phyloP scores from a whole-genome alignment of 225 moss, liverwort and hornwort genomes.

The Physcomitrium patens region DNA sequence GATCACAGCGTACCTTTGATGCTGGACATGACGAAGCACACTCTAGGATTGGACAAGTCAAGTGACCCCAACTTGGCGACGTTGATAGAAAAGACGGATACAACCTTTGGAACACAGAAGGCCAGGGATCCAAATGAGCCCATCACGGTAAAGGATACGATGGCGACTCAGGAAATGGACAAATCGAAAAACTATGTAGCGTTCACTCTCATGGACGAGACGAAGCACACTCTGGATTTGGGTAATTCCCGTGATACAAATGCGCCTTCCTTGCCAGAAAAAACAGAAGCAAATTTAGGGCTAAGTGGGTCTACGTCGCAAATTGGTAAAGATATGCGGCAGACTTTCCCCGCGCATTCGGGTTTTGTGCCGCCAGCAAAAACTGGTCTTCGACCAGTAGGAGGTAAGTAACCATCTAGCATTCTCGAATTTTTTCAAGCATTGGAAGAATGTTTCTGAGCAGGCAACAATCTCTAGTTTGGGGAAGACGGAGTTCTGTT shows the following conservation, averaged over 20 bases:
- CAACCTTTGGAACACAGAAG: not conserved
- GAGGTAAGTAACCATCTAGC: constrained; percentile 18
- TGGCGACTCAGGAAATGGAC: not conserved
- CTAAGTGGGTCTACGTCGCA: too few relatives aligned
- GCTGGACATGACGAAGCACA: constrained; percentile 6
- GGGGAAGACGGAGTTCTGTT: not conserved
- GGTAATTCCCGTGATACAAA: too few relatives aligned
- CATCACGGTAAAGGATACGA: not conserved
- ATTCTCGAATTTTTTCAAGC: not conserved
- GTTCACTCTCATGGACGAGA: constrained; percentile 36
- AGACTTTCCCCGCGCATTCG: constrained; percentile 34
- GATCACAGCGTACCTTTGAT: constrained; percentile 11
- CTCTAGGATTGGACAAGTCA: constrained; percentile 35
- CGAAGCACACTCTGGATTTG: constrained; percentile 12
- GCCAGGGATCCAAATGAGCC: not conserved
- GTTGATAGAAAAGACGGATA: constrained; percentile 19
- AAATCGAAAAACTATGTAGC: constrained; percentile 31
- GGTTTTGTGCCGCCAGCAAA: constrained; percentile 7
- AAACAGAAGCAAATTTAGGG: not conserved
- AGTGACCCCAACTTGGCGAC: constrained; percentile 24
- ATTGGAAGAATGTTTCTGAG: too few relatives aligned
- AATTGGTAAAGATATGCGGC: constrained; percentile 20
- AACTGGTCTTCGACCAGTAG: not conserved
- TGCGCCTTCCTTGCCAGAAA: constrained; percentile 28
- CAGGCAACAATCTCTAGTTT: too few relatives aligned